Evolutionary conservation across 2,329 filamentous ascomycete genomes (phyloP), one percentile per base, ranked within the genome.

Genomic region (Xenoacremonium recifei): DNA sequence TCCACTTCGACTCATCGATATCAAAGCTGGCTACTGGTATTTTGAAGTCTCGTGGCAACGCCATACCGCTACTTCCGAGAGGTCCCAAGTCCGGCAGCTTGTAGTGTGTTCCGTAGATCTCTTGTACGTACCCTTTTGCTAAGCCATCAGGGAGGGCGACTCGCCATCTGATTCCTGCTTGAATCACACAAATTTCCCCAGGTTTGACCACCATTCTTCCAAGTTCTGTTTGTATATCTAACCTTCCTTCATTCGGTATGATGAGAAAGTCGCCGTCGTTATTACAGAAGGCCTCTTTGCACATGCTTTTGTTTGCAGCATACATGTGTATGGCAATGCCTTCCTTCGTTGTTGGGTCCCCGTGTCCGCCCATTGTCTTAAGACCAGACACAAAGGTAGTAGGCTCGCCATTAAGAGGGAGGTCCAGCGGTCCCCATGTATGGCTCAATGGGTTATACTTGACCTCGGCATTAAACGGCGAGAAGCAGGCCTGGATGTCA

Each of bases 141-240:
- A 79, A 77, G 4, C 78, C 77, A 12, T 73, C 68, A 12, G 76
- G 72, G 2, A 89, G 72, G 12, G 68, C 71, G 5, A 90, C 84
- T 36, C 82, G 80, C 69, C 87, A 89, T 57, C 82, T 75, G 50
- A 89, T 71, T 33, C 86, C 85, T 29, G 86, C 73, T 4, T 85
- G 85, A 40, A 90, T 82, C 3, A 90, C 82, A 51, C 75, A 79
- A 35, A 90, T 87, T 63, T 91, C 87, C 60, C 84, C 82, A 4
- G 85, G 85, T 39, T 85, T 76, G 16, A 90, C 80, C 36, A 87
- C 74, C 11, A 91, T 68, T 54, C 75, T 77, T 35, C 87, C 87
- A 37, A 90, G 70, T 64, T 91, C 87, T 2, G 87, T 90, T 58
- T 82, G 78, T 49, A 91, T 84, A 55, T 90, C 84, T 27, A 90